Evolutionary conservation across 192 early-diverging fungal genomes (phyloP), one percentile per base, ranked within the genome.

Genomic region (Coemansia erecta): DNA sequence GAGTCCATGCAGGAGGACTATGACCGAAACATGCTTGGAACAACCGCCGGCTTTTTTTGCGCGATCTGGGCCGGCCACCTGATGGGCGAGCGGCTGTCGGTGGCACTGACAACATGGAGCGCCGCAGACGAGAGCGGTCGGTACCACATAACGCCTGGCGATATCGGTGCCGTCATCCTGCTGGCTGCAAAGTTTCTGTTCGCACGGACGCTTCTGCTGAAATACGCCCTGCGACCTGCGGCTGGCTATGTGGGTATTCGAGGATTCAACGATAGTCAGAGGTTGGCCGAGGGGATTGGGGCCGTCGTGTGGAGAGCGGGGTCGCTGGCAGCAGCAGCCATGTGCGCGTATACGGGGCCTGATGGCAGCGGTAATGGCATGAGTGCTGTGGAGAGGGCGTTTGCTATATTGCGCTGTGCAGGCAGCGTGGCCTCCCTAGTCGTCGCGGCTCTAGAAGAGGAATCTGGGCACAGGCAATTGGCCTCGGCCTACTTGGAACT

Each of bases 11-110:
- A 67, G 22, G 59, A 61, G 13, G 41, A 67, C 49, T 61, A 71
- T 50, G 74, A 77, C 49, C 57, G 71, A 22, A 71, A 61, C 47
- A 41, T 64, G 31, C 39, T 67, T 45, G 74, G 68, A 35, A 24
- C 45, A 7, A 55, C 74, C 1, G 74, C 68, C 6, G 74, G 74
- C 35, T 60, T 71, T 50, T 67, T 77, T 18, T 70, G 74, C 44
- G 74, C 74, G 7, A 51, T 70, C 21, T 71, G 68, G 68, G 74
- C 68, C 0, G 68, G 46, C 21, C 17, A 53, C 18, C 50, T 77
- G 35, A 37, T 77, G 53, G 65, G 69, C 40, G 69, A 77, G 54
- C 52, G 8, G 10, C 5, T 73, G 3, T 63, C 65, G 8, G 26
- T 50, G 24, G 45, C 49, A 17, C 61, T 70, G 22, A 67, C 60